Conservation (phyloP, 441 rosid species). For the Eruca vesicaria region DNA sequence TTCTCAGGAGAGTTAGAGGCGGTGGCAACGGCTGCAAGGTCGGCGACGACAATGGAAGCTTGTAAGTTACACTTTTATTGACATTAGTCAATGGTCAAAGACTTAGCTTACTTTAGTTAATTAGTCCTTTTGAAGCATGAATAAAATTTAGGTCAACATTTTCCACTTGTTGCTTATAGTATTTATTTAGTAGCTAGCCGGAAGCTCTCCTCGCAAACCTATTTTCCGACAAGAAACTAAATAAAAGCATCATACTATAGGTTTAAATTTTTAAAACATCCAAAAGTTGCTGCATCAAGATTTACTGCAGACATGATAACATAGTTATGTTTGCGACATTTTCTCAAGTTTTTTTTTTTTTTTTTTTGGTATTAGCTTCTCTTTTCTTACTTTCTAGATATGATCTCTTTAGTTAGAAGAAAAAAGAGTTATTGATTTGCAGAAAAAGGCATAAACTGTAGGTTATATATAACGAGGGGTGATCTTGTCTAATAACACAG, state of each 20-base stretch:
- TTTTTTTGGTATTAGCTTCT: background rate
- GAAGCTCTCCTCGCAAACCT: background rate
- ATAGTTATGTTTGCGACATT: background rate
- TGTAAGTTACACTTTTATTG: slow-evolving; percentile 53
- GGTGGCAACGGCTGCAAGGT: slow-evolving; percentile 98
- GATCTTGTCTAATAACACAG: background rate
- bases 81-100: slow-evolving; percentile 11
- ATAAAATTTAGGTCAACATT: slow-evolving; percentile 1
- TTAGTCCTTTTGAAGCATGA: slow-evolving; percentile 3
- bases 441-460: background rate
- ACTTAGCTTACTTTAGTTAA: background rate
- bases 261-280: background rate
- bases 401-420: background rate
- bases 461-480: background rate
- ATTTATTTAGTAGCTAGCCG: background rate
- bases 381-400: no score
- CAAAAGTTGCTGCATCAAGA: slow-evolving; percentile 1
- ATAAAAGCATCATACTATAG: background rate
- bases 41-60: slow-evolving; percentile 97
- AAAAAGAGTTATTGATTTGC: background rate
- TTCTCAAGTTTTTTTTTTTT: background rate
- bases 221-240: background rate
- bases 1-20: slow-evolving; percentile 88
- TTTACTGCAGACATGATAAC: background rate
- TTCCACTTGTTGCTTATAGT: background rate